Percentiles rank a stretch among this genome's conserved stretches.
These are phyloP conservation scores for Carallia brachiata DNA, from an alignment of 345 rosid species.

Conservation along the genomic window DNA sequence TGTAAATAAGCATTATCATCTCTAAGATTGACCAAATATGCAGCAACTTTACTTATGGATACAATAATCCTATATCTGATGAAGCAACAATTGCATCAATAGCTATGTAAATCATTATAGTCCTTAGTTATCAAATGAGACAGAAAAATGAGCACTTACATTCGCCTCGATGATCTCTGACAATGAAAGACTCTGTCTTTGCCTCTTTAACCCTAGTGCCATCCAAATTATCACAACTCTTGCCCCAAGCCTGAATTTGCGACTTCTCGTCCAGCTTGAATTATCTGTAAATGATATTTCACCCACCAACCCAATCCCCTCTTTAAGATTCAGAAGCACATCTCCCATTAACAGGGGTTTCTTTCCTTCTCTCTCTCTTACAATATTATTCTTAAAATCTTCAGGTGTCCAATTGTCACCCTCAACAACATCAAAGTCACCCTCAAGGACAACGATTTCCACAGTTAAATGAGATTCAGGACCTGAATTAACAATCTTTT, in stretches of 20 bases:
- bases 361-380: slow-evolving; percentile 93
- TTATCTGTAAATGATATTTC: slow-evolving; percentile 95
- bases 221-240: slow-evolving; percentile 58
- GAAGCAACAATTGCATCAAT: not conserved
- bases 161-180: slow-evolving; percentile 99
- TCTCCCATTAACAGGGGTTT: slow-evolving; percentile 90
- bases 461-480: slow-evolving; percentile 71
- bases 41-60: not conserved
- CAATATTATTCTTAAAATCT: slow-evolving; percentile 82
- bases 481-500: slow-evolving; percentile 56
- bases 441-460: slow-evolving; percentile 89
- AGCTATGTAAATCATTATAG: not conserved
- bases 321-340: slow-evolving; percentile 55
- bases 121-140: not conserved
- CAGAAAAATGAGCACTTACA: slow-evolving; percentile 49
- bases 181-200: slow-evolving; percentile 81
- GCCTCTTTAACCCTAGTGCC: slow-evolving; percentile 68
- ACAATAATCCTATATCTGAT: not conserved
- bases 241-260: slow-evolving; percentile 88
- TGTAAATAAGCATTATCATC: not conserved
- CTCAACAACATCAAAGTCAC: slow-evolving; percentile 80
- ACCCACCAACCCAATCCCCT: slow-evolving; percentile 60
- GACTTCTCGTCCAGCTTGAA: slow-evolving; percentile 99
- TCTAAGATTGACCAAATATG: too few species aligned
- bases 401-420: slow-evolving; percentile 66